Evolutionary conservation across 176 grass and related monocot species (phyloP).

Genomic region (Metroxylon sagu): DNA sequence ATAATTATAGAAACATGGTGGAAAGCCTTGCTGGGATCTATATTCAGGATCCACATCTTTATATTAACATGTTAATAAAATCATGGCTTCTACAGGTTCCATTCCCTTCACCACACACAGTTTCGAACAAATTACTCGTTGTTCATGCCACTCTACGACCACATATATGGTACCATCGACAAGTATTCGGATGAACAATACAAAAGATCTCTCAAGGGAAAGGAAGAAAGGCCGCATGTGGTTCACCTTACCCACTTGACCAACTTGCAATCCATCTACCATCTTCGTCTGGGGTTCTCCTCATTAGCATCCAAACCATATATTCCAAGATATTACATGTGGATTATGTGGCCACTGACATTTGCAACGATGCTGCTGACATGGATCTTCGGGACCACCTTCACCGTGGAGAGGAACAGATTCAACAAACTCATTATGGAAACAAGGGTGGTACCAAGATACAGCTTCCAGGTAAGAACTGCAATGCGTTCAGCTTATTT

Average conservation of each 20-base stretch:
- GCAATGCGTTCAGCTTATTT: no score
- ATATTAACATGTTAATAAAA: not conserved
- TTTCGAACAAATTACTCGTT: slow-evolving; percentile 71
- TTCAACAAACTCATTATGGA: slow-evolving; percentile 30
- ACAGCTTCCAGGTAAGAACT: slow-evolving; percentile 31
- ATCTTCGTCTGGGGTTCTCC: slow-evolving; percentile 34
- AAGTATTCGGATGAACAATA: slow-evolving; percentile 52
- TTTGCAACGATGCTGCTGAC: slow-evolving; percentile 9
- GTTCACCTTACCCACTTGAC: slow-evolving; percentile 73
- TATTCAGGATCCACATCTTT: no score
- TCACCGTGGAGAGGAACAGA: slow-evolving; percentile 37
- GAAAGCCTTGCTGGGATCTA: no score
- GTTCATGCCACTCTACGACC: slow-evolving; percentile 73
- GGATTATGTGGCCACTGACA: not conserved
- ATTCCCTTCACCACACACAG: slow-evolving; percentile 70
- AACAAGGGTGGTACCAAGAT: slow-evolving; percentile 53
- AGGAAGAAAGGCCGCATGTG: slow-evolving; percentile 29
- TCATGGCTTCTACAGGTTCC: slow-evolving; percentile 30
- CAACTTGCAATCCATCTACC: slow-evolving; percentile 31
- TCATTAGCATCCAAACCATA: slow-evolving; percentile 41
- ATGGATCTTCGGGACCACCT: not conserved
- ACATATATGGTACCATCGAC: slow-evolving; percentile 48
- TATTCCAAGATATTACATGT: not conserved
- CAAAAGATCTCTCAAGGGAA: slow-evolving; percentile 26
- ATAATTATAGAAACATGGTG: no score